Base-by-base conservation (phyloP, 495 filamentous ascomycete genomes). In the Terfezia claveryi region DNA sequence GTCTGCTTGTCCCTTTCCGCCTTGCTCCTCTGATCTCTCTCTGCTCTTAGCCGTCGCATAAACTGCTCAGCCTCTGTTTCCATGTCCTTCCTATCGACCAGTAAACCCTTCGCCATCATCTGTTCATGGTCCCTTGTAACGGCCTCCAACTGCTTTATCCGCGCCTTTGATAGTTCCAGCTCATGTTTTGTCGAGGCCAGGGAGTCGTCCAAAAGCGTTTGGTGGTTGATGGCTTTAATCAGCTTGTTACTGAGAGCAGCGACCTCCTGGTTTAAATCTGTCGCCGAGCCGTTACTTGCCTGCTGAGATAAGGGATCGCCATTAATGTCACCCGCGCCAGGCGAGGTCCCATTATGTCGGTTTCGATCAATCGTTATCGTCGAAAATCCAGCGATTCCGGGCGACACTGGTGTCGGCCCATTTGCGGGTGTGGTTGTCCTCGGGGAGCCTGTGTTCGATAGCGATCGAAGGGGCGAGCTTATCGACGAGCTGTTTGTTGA, bases 161-260 rank as follows among this genome's bases (percentile, higher is more conserved):
- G 76, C 51, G 79, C 76, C 56, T 74, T 75, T 5, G 87, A 77
- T n/a, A 74, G 64, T 52, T 93, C 87, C 53, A 98, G 64, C 62
- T 94, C 86, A 65, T 89, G 80, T 16, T 84, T 77, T 23, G 89
- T 84, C 23, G 74, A 80, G 53, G 83, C 80, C 50, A 98, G 73
- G 36, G 77, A 83, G 63, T 98, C 91, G 63, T 98, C 91, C 32
- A 98, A 72, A 36, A 73, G 83, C 5, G 91, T 95, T 70, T 96
- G 92, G 64, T 91, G 84, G 65, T 98, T 98, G 68, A 98, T 95
- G 53, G 91, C 88, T 61, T 87, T 87, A 56, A 98, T 87, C 53
- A 98, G 75, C 68, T 98, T 98, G 51, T 87, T 88, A 67, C 86
- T 95, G 23, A 98, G 72, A 4, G 85, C 76, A 32, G 91, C 82